phyloP scores from a whole-genome alignment of 768 basidiomycete genomes.

The Russula ochroleuca region DNA sequence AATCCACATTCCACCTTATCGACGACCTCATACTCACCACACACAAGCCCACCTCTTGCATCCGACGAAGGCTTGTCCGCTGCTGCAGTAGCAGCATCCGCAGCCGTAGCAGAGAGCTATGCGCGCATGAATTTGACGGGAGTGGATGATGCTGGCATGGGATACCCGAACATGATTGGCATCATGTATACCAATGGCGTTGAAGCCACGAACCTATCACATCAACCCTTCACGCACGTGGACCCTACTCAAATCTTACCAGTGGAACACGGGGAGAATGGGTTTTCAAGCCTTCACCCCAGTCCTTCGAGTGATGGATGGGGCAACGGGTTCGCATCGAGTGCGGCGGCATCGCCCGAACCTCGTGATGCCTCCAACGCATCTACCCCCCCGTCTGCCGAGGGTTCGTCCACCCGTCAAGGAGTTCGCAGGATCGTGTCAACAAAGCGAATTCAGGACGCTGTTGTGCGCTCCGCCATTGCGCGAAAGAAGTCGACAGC shows the following conservation, averaged over 20 bases:
- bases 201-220: slow-evolving; percentile 40
- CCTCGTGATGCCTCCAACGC: slow-evolving; percentile 65
- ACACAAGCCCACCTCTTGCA: slow-evolving; percentile 34
- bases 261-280: slow-evolving; percentile 40
- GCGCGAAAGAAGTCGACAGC: slow-evolving; percentile 48
- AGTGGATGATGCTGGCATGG: slow-evolving; percentile 53
- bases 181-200: slow-evolving; percentile 53
- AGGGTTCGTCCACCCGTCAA: slow-evolving; percentile 41
- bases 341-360: slow-evolving; percentile 71
- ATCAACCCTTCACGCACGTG: slow-evolving; percentile 66
- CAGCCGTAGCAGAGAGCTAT: slow-evolving; percentile 70
- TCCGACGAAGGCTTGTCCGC: slow-evolving; percentile 55
- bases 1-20: slow-evolving; percentile 27
- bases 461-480: slow-evolving; percentile 28
- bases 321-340: slow-evolving; percentile 57
- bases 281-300: slow-evolving; percentile 54
- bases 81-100: slow-evolving; percentile 58
- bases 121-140: slow-evolving; percentile 54
- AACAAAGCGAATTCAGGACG: slow-evolving; percentile 57
- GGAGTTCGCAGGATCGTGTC: slow-evolving; percentile 58
- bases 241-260: slow-evolving; percentile 86
- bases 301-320: slow-evolving; percentile 83
- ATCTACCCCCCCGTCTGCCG: slow-evolving; percentile 67
- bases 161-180: slow-evolving; percentile 64
- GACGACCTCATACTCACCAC: slow-evolving; percentile 39